Evolutionary conservation across 805 yeast species (phyloP), one percentile per base, ranked within the genome.

Genomic region (Candida rishiriensis): DNA sequence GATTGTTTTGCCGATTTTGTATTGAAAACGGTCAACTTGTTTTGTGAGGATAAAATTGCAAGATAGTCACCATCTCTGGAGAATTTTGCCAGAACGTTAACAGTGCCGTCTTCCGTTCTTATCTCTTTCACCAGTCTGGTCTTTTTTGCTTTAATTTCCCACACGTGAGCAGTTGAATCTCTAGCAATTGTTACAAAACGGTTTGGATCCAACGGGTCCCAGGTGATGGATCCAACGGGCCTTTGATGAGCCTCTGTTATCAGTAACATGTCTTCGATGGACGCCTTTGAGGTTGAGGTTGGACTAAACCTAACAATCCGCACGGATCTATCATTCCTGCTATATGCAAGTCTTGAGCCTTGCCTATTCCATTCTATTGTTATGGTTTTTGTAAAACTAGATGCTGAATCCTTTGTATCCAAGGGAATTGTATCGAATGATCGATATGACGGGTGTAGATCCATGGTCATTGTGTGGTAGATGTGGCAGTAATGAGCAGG

Each of bases 101-200:
- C 38, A n/a, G 47, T 44, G 6, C 39, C 40, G 11, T 34, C 16
- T 4, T 36, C 41, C 13, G 44, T 38, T 10, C 32, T 43, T 34
- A 46, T 11, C 10, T 50, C 43, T 14, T 52, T 42, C 10, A 50
- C 30, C 31, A 33, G 41, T 46, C 60, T 69, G 36, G 64, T 53
- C 10, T 55, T 43, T 29, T 55, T 28, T 66, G 71, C 26, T 41
- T 56, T 41, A n/a, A 50, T 42, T 17, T 69, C 70, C 78, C 79
- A 71, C 14, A 73, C 51, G 47, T 71, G 73, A 30, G 75, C 53
- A 38, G 48, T 51, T 26, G 60, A 58, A 51, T 74, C 79, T 39
- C 72, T 52, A 3, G 76, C 76, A 14, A 69, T 76, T 3, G 77
- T 64, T 6, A 71, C 75, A 52, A 76, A 70, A 14, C 65, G 53